phyloP scores from a whole-genome alignment of 1,139 yeast species.

The Suhomyces terraborum region DNA sequence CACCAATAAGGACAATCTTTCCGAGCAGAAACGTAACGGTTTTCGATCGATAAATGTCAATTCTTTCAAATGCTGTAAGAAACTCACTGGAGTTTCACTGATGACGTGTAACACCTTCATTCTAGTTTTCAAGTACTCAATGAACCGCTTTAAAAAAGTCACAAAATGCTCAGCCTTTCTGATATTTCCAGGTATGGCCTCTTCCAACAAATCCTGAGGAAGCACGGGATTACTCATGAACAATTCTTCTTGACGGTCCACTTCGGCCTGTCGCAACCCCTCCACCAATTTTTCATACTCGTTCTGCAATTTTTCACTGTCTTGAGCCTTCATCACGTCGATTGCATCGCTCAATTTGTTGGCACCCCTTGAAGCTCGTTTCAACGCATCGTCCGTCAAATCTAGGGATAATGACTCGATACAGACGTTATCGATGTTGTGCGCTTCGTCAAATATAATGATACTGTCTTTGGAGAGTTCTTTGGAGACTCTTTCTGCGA shows the following conservation, averaged over 20 bases:
- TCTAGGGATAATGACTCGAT: slow-evolving; percentile 93
- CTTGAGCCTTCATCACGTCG: slow-evolving; percentile 79
- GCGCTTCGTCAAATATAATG: slow-evolving; percentile 97
- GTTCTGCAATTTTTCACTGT: slow-evolving; percentile 78
- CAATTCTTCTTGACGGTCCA: slow-evolving; percentile 71
- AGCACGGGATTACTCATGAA: slow-evolving; percentile 88
- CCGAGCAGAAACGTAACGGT: slow-evolving; percentile 90
- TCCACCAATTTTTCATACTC: slow-evolving; percentile 91
- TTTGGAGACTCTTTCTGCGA: slow-evolving; percentile 90
- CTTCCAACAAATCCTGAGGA: slow-evolving; percentile 81
- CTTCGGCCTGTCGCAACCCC: slow-evolving; percentile 80
- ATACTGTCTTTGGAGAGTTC: slow-evolving; percentile 92
- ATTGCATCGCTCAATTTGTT: slow-evolving; percentile 71
- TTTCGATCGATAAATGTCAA: slow-evolving; percentile 88
- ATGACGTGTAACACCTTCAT: slow-evolving; percentile 97
- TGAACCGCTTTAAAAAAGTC: slow-evolving; percentile 85
- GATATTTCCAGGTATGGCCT: slow-evolving; percentile 96
- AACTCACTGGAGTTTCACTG: slow-evolving; percentile 93
- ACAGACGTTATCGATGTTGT: slow-evolving; percentile 96
- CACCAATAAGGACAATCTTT: slow-evolving; percentile 82
- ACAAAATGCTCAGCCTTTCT: slow-evolving; percentile 96
- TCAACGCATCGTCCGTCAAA: slow-evolving; percentile 49
- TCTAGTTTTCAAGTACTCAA: slow-evolving; percentile 92
- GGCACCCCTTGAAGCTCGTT: slow-evolving; percentile 66
- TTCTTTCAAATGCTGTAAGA: slow-evolving; percentile 88